These are phyloP conservation scores for Fraxinus anomala DNA, from an alignment of 257 asterid genomes.

Conservation along the genomic window DNA sequence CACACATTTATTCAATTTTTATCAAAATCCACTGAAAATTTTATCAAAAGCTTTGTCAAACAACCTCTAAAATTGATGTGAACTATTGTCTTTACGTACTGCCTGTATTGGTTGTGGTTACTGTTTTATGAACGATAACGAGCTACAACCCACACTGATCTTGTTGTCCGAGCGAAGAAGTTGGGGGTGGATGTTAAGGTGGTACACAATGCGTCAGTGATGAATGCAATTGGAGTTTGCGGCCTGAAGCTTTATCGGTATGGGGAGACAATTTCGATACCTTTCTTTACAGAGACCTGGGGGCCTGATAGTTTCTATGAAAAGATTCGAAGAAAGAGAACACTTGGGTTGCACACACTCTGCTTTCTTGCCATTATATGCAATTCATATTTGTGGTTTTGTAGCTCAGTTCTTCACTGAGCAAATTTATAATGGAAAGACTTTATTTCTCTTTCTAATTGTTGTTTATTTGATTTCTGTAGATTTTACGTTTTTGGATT, in stretches of 20 bases:
- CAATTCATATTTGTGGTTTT: neutral
- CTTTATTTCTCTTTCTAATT: too few species aligned
- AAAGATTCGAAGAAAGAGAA: conserved; percentile 62
- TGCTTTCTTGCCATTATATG: conserved; percentile 40
- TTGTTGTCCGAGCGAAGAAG: conserved; percentile 84
- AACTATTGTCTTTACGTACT: neutral
- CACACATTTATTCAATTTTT: too few species aligned
- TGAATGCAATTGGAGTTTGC: conserved; percentile 92
- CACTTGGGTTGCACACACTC: conserved; percentile 77
- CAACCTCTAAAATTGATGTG: neutral
- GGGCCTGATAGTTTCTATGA: conserved; percentile 92
- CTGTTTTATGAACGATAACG: too few species aligned
- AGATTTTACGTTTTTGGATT: too few species aligned
- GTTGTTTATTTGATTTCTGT: too few species aligned
- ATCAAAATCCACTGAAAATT: too few species aligned
- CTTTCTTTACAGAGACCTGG: conserved; percentile 91
- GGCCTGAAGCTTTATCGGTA: conserved; percentile 88
- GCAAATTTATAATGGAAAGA: too few species aligned
- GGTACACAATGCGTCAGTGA: conserved; percentile 90
- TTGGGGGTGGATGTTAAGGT: conserved; percentile 75
- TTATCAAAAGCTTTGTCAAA: too few species aligned
- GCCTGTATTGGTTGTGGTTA: too few species aligned
- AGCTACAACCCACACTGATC: conserved; percentile 13
- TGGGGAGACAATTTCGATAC: conserved; percentile 86
- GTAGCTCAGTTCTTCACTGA: too few species aligned